These are phyloP conservation scores for Pichia californica DNA, from an alignment of 805 yeast species.

Conservation along the genomic window DNA sequence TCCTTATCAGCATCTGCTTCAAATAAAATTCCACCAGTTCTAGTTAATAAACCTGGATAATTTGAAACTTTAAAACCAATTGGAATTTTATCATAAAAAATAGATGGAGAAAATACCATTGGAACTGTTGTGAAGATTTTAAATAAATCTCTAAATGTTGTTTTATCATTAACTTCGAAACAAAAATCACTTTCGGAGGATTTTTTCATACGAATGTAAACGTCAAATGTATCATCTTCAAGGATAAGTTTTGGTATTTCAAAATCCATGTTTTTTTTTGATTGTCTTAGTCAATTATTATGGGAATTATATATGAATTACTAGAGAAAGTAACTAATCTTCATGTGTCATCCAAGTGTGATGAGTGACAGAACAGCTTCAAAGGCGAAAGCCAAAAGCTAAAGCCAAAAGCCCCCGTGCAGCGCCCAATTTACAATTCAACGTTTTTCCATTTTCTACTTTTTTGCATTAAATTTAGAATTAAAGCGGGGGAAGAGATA, in stretches of 20 bases:
- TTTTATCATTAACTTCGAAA: constrained; percentile 58
- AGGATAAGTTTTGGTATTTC: neutral
- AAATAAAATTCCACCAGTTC: constrained; percentile 74
- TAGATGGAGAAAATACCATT: constrained; percentile 70
- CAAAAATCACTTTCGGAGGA: constrained; percentile 88
- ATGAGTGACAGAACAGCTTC: too few relatives aligned
- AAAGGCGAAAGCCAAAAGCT: too few relatives aligned
- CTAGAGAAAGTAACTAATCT: too few relatives aligned
- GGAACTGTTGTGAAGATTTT: constrained; percentile 63
- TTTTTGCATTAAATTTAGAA: too few relatives aligned
- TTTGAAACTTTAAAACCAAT: constrained; percentile 53
- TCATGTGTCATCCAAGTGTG: too few relatives aligned
- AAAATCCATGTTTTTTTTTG: neutral
- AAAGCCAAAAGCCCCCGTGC: too few relatives aligned
- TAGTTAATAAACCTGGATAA: constrained; percentile 77
- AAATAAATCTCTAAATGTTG: constrained; percentile 53
- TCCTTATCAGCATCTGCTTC: constrained; percentile 48
- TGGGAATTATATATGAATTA: neutral
- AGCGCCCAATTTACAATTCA: too few relatives aligned
- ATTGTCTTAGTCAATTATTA: neutral
- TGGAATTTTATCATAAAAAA: constrained; percentile 65
- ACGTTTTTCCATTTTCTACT: too few relatives aligned
- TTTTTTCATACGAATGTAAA: constrained; percentile 75
- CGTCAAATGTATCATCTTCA: constrained; percentile 27
- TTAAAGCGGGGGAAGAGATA: too few relatives aligned